These are phyloP conservation scores for Zarea fungicola DNA, from an alignment of 2,329 filamentous ascomycete species.

Conservation along the genomic window DNA sequence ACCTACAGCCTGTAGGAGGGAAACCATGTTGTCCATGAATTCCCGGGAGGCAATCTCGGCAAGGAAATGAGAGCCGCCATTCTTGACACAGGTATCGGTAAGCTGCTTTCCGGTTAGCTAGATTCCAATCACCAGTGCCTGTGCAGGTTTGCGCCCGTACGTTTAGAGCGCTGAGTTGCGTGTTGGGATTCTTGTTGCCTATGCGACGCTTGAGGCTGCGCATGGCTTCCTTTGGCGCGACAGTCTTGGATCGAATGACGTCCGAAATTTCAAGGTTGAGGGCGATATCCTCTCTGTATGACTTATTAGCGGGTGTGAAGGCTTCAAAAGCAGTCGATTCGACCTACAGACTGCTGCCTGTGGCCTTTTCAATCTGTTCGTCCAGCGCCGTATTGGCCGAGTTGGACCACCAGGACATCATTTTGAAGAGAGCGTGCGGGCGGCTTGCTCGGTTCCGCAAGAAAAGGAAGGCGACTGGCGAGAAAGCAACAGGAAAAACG, in stretches of 20 bases:
- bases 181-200: conserved; percentile 96
- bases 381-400: conserved; percentile 87
- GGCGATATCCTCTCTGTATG: conserved; percentile 80
- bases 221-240: conserved; percentile 97
- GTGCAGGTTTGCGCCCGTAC: conserved; percentile 39
- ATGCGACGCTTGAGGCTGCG: conserved; percentile 89
- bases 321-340: not conserved
- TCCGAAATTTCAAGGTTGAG: conserved; percentile 98
- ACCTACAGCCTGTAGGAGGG: conserved; percentile 77
- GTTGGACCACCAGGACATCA: conserved; percentile 96
- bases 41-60: conserved; percentile 92
- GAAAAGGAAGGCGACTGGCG: not conserved
- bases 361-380: conserved; percentile 94
- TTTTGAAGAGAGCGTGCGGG: conserved; percentile 24
- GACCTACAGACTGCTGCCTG: conserved; percentile 81
- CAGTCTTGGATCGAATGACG: conserved; percentile 92
- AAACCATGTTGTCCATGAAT: conserved; percentile 96
- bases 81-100: conserved; percentile 97
- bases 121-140: not conserved
- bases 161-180: conserved; percentile 90
- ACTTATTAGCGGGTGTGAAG: not conserved
- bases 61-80: conserved; percentile 92
- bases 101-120: conserved; percentile 49
- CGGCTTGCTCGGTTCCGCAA: conserved; percentile 1
- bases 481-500: not conserved